Base-by-base conservation (phyloP, 2,329 filamentous ascomycete genomes). In the Talaromyces islandicus region DNA sequence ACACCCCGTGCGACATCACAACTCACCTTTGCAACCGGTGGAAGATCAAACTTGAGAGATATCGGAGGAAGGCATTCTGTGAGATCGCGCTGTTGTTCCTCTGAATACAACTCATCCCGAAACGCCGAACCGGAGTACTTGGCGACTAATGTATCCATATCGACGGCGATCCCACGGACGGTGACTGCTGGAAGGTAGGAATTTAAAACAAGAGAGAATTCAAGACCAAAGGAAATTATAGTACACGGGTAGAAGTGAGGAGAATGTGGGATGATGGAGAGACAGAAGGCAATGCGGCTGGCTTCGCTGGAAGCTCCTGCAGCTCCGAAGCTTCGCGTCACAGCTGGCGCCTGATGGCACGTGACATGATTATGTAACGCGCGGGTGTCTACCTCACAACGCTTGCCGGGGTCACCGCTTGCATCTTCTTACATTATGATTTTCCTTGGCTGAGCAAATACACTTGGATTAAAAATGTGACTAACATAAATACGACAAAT, bases 11-110 rank as follows among this genome's bases (percentile, higher is more conserved):
- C 19, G 14, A 14, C 43, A 54, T 50, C 41, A 55, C 10, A 14
- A 78, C 87, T 71, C 81, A 96, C 92, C 78, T 95, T 90, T 69
- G 91, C 88, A 76, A 97, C 86, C 57, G 94, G 93, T 60, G 94
- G 94, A 78, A 99, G 88, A 70, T 91, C 90, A 79, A 99, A 99
- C 79, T 92, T 95, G 75, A 96, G 86, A 58, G 91, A 93, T 68
- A 96, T 83, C 68, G 87, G 86, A 71, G 91, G 88, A 66, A 86
- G 81, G 68, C 85, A 82, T 71, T 91, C 86, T 71, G 81, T 80
- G 72, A 90, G 82, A 71, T 92, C 88, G 75, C 90, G 83, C 71
- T 91, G 84, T 68, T 91, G 87, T 72, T 92, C 84, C 69, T 88
- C 83, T 57, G 83, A 81, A 72, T 88, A 86, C 69, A 85, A 83